Evolutionary conservation across 202 grass and related monocot species (phyloP).

Genomic region (Digitaria exilis): DNA sequence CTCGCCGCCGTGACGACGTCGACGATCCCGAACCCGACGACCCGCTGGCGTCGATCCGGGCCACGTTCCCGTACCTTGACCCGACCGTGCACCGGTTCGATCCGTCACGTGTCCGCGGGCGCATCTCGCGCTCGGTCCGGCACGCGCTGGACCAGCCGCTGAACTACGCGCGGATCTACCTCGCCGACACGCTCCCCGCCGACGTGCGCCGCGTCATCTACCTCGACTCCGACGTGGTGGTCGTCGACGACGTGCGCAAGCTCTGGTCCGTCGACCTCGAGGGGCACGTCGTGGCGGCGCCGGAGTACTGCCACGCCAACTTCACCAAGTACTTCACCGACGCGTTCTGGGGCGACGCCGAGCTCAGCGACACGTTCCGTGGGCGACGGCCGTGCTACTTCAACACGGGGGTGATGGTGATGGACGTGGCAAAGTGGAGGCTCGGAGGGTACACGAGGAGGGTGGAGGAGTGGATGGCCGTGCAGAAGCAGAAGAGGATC

Average conservation of each 20-base stretch:
- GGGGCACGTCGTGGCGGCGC: slow-evolving; percentile 53
- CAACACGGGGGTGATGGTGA: slow-evolving; percentile 91
- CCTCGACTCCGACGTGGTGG: slow-evolving; percentile 75
- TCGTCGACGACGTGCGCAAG: slow-evolving; percentile 59
- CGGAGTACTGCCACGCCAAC: slow-evolving; percentile 74
- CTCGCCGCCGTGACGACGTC: no score
- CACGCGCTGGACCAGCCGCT: slow-evolving; percentile 77
- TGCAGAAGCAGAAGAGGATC: slow-evolving; percentile 84
- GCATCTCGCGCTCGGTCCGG: slow-evolving; percentile 72
- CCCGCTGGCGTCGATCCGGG: slow-evolving; percentile 49
- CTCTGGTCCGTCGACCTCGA: slow-evolving; percentile 57
- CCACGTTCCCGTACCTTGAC: slow-evolving; percentile 75
- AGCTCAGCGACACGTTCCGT: slow-evolving; percentile 45
- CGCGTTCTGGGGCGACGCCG: slow-evolving; percentile 60
- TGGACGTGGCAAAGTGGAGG: slow-evolving; percentile 72
- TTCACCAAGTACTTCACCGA: slow-evolving; percentile 87
- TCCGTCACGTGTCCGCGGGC: slow-evolving; percentile 47
- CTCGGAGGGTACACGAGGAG: slow-evolving; percentile 46
- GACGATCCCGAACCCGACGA: slow-evolving; percentile 36
- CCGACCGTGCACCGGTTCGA: slow-evolving; percentile 66
- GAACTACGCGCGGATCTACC: slow-evolving; percentile 79
- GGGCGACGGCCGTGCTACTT: slow-evolving; percentile 67
- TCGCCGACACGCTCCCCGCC: slow-evolving; percentile 62
- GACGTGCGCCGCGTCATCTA: slow-evolving; percentile 58
- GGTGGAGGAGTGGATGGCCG: slow-evolving; percentile 95